Evolutionary conservation across 306 rosid species (phyloP), one percentile per base, ranked within the genome.

Genomic region (Casuarina equisetifolia): DNA sequence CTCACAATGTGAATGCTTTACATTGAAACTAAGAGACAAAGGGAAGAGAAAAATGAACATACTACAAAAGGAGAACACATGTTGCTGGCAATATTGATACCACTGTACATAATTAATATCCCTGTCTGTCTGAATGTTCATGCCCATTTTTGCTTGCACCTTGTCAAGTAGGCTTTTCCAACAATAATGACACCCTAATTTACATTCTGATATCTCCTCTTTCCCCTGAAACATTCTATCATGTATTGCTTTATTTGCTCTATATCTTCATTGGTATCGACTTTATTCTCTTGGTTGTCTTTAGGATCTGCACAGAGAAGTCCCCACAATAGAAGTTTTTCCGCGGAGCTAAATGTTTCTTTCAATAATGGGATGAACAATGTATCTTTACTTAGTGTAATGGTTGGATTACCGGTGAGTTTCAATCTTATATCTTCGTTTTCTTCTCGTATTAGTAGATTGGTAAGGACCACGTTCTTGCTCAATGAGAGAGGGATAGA

Each of bases 351-450:
- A 4, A 74, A 20, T 39, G 77, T 85, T 69, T 66, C 81, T 35
- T 51, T 88, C 50, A 81, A 64, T 20, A 81, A 70, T 40, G 91
- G 89, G 44, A 69, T 61, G 42, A 85, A 85, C 74, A 15, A 74
- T 17, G 78, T 88, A 76, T 85, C 91, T 43, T 72, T 88, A 17
- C 88, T 88, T 38, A 83, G 91, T 45, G 85, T 75, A 49, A 82
- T 84, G 86, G 88, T 82, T 11, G 89, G 89, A 64, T 70, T 88
- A 70, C 85, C 82, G 78, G 91, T 88, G 80, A 3, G 20, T 81
- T 58, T 57, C 70, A 25, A 16, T 15, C 74, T 40, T 48, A 10
- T 25, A 25, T 68, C 64, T 70, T 57, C 12, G 49, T 54, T 49
- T 69, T 76, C 48, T 42, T 48, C 7, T 17, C 12, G 7, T 11